Conservation (phyloP, 2,329 filamentous ascomycete species). For the Fusarium sp. region DNA sequence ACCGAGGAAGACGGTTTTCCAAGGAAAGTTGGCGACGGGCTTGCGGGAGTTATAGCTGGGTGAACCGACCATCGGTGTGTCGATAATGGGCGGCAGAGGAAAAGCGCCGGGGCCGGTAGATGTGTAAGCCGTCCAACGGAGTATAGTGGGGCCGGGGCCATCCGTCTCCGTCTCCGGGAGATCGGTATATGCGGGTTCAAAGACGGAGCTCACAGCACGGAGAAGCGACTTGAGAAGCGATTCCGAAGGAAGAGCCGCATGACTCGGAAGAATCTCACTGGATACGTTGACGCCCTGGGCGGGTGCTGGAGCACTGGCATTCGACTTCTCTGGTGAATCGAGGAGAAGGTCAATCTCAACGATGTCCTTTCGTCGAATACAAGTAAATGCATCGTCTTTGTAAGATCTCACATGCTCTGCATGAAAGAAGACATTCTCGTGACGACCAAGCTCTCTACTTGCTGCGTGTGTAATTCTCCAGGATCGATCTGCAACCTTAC, state of each 20-base stretch:
- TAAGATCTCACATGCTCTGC: slow-evolving; percentile 80
- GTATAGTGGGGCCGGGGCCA: slow-evolving; percentile 52
- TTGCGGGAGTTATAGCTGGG: slow-evolving; percentile 53
- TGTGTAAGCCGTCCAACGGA: slow-evolving; percentile 64
- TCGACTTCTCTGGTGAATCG: slow-evolving; percentile 40
- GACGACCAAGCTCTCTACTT: slow-evolving; percentile 81
- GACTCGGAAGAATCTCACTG: slow-evolving; percentile 11
- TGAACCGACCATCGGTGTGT: slow-evolving; percentile 59
- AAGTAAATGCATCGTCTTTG: slow-evolving; percentile 84
- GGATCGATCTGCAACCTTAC: slow-evolving; percentile 52
- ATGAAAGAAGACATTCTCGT: slow-evolving; percentile 86
- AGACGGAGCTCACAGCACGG: slow-evolving; percentile 58
- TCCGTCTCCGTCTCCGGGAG: slow-evolving; percentile 44
- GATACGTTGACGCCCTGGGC: slow-evolving; percentile 29
- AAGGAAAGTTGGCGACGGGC: slow-evolving; percentile 63
- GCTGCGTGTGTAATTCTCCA: slow-evolving; percentile 85
- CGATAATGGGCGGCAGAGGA: slow-evolving; percentile 72
- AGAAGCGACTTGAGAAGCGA: slow-evolving; percentile 60
- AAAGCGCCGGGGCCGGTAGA: slow-evolving; percentile 69
- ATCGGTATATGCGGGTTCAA: slow-evolving; percentile 48
- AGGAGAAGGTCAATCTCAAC: slow-evolving; percentile 76
- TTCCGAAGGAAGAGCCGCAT: slow-evolving; percentile 40
- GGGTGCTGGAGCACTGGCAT: slow-evolving; percentile 36
- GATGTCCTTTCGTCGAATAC: slow-evolving; percentile 76
- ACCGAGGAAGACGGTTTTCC: slow-evolving; percentile 77